A percentile compares a stretch with the other conserved stretches of the same genome.
Conservation (phyloP, 805 yeast species). For the Candida insectalens region DNA sequence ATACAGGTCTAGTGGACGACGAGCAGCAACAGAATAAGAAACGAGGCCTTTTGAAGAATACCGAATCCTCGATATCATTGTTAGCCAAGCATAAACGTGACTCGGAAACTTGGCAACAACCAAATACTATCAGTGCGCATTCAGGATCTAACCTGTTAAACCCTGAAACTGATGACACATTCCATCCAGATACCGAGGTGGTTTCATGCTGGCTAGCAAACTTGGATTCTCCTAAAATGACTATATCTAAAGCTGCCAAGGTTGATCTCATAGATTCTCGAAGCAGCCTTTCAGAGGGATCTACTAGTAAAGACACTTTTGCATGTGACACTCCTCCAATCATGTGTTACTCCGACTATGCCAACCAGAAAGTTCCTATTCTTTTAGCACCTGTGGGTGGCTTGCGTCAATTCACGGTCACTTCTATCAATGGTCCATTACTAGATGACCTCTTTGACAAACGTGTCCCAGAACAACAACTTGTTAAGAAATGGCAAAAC, state of each 20-base stretch:
- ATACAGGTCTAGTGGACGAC: slow-evolving; percentile 17
- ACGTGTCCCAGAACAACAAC: slow-evolving; percentile 3
- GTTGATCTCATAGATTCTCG: neutral
- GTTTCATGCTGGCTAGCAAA: slow-evolving; percentile 22
- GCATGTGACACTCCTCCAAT: slow-evolving; percentile 2
- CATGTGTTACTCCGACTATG: neutral
- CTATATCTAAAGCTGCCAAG: slow-evolving; percentile 5
- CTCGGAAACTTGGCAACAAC: neutral
- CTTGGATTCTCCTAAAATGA: slow-evolving; percentile 15
- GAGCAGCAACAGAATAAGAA: neutral
- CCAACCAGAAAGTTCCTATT: slow-evolving; percentile 12
- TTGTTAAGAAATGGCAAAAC: slow-evolving; percentile 14
- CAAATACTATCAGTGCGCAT: neutral
- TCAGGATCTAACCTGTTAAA: neutral
- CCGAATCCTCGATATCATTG: slow-evolving; percentile 11
- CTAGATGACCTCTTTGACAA: slow-evolving; percentile 11
- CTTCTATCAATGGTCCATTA: slow-evolving; percentile 15
- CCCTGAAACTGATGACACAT: slow-evolving; percentile 8
- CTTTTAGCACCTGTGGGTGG: slow-evolving; percentile 33
- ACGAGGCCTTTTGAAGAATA: slow-evolving; percentile 9
- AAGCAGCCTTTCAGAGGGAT: slow-evolving; percentile 1
- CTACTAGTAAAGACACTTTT: neutral
- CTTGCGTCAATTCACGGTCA: slow-evolving; percentile 27
- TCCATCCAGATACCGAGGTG: slow-evolving; percentile 21
- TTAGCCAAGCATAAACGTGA: slow-evolving; percentile 1